These are phyloP conservation scores for Sphagnum contortum DNA, from an alignment of 225 moss, liverwort and hornwort genomes.

Conservation along the genomic window DNA sequence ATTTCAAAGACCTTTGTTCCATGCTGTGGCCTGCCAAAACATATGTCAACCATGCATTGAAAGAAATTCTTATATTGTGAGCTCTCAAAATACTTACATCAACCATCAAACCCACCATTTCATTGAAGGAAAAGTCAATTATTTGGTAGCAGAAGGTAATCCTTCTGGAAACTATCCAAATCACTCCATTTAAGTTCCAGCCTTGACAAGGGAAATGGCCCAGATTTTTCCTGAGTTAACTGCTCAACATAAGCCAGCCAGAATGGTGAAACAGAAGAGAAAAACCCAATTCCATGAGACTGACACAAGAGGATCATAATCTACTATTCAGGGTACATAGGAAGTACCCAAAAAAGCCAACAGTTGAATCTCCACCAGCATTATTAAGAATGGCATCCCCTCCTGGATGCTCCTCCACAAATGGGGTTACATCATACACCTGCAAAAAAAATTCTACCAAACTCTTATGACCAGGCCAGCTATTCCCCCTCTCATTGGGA, in stretches of 20 bases:
- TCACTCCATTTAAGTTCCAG: no score
- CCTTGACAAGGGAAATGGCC: no score
- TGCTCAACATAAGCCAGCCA: no score
- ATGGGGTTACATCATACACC: slow-evolving; percentile 53
- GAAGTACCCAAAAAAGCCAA: slow-evolving; percentile 45
- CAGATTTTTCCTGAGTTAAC: no score
- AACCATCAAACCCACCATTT: no score
- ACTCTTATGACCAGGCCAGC: not conserved
- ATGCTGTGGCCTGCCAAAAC: slow-evolving; percentile 46
- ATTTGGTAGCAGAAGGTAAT: not conserved
- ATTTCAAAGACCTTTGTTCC: slow-evolving; percentile 50
- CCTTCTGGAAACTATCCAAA: not conserved
- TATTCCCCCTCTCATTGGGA: not conserved
- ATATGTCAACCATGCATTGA: slow-evolving; percentile 9
- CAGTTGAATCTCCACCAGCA: slow-evolving; percentile 46
- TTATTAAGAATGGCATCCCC: slow-evolving; percentile 46
- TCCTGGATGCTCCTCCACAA: slow-evolving; percentile 57
- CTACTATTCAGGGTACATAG: no score
- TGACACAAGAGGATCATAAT: no score
- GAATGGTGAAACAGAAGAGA: no score
- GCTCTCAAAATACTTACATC: not conserved
- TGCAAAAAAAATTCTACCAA: slow-evolving; percentile 3
- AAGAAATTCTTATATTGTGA: not conserved
- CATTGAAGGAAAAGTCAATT: not conserved
- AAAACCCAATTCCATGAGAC: no score